These are phyloP conservation scores for Astraeus odoratus DNA, from an alignment of 768 basidiomycete species.

Conservation along the genomic window DNA sequence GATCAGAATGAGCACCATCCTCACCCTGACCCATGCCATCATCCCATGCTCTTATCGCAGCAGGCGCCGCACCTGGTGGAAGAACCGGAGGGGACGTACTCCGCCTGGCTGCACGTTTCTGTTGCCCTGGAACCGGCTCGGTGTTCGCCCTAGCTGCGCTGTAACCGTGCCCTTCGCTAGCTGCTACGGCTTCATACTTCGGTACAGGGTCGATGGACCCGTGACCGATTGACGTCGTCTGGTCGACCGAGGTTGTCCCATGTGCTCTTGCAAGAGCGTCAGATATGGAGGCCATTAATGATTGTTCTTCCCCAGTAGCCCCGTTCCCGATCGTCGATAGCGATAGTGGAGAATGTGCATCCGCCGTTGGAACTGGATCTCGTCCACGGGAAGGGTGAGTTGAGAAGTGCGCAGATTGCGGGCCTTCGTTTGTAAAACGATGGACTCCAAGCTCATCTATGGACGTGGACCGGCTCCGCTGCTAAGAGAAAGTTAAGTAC, in stretches of 20 bases:
- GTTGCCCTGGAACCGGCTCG: conserved; percentile 9
- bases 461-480: conserved; percentile 16
- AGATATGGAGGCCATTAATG: conserved; percentile 33
- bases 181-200: conserved; percentile 27
- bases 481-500: conserved; percentile 11
- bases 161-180: conserved; percentile 6
- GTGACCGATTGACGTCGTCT: conserved; percentile 14
- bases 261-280: conserved; percentile 28
- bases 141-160: conserved; percentile 9
- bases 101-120: conserved; percentile 23
- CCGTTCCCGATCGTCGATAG: conserved; percentile 1
- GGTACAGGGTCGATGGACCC: conserved; percentile 30
- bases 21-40: conserved; percentile 28
- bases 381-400: conserved; percentile 54
- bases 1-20: conserved; percentile 25
- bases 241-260: conserved; percentile 20
- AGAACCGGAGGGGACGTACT: conserved; percentile 33
- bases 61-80: conserved; percentile 37
- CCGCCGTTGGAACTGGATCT: conserved; percentile 20
- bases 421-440: background rate
- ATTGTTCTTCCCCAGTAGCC: conserved; percentile 20
- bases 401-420: conserved; percentile 39
- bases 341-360: conserved; percentile 4
- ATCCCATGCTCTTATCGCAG: conserved; percentile 31
- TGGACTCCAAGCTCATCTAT: conserved; percentile 24